Evolutionary conservation across 331 rosid genomes (phyloP).

Genomic region (Saraca asoca): DNA sequence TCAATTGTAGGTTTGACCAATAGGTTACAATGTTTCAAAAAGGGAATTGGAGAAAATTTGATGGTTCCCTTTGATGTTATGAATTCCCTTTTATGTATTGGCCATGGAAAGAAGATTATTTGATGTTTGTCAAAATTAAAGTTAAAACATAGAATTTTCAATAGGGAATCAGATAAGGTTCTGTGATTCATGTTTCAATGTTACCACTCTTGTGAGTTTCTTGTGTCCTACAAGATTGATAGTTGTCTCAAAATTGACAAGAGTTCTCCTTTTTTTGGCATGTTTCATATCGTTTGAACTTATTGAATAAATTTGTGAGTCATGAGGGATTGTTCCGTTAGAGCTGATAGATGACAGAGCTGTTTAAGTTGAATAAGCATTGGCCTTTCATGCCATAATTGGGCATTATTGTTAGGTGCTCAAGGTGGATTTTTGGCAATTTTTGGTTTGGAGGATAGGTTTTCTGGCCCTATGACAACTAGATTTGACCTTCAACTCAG

Average conservation of each 20-base stretch:
- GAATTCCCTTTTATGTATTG: too few relatives aligned
- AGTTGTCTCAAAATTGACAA: not conserved
- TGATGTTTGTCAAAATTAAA: not conserved
- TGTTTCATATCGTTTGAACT: not conserved
- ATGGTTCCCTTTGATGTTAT: not conserved
- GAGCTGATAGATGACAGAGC: not conserved
- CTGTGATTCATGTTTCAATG: not conserved
- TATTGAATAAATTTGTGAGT: not conserved
- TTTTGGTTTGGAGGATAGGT: not conserved
- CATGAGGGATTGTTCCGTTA: not conserved
- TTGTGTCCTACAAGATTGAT: not conserved
- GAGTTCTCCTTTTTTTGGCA: not conserved
- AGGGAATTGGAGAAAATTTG: not conserved
- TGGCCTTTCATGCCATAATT: too few relatives aligned
- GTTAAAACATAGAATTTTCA: not conserved
- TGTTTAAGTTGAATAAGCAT: not conserved
- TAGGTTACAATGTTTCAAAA: too few relatives aligned
- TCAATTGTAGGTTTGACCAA: too few relatives aligned
- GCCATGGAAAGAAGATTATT: not conserved
- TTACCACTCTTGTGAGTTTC: not conserved
- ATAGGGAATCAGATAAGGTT: not conserved
- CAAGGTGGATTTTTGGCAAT: not conserved
- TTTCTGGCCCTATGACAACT: constrained; percentile 3
- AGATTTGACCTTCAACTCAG: not conserved
- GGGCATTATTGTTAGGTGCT: not conserved